Percentiles rank a stretch among this genome's conserved stretches.
phyloP scores from a whole-genome alignment of 2,329 filamentous ascomycete species.

The Exserohilum rostratum region DNA sequence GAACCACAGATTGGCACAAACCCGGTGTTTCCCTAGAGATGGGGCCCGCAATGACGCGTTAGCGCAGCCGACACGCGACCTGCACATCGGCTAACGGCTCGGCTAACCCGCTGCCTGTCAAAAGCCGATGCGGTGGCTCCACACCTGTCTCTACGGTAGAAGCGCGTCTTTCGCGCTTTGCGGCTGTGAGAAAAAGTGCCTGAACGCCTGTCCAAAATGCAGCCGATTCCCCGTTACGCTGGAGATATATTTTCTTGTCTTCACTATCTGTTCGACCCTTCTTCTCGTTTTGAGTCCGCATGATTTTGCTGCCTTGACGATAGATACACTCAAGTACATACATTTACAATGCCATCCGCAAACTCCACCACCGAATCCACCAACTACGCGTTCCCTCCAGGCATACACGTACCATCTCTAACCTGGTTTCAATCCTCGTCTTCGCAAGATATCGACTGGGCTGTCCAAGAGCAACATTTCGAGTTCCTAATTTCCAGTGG shows the following conservation, averaged over 20 bases:
- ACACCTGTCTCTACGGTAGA: conserved; percentile 4
- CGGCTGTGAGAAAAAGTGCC: too few species aligned
- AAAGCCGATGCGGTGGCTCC: not conserved
- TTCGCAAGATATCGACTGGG: conserved; percentile 63
- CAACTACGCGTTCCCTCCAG: conserved; percentile 53
- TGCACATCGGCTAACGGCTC: not conserved
- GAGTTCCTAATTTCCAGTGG: conserved; percentile 61
- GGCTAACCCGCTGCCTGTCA: conserved; percentile 3
- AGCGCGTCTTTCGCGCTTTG: not conserved
- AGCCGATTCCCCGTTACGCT: too few species aligned
- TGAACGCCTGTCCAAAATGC: too few species aligned
- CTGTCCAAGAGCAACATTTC: conserved; percentile 59
- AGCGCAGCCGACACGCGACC: conserved; percentile 11
- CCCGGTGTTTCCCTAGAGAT: too few species aligned
- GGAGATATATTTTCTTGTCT: too few species aligned
- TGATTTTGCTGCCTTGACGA: not conserved
- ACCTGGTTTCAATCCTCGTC: conserved; percentile 60
- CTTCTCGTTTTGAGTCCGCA: not conserved
- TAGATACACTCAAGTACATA: too few species aligned
- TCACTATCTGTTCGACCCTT: too few species aligned
- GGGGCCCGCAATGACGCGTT: conserved; percentile 16
- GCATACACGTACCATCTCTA: conserved; percentile 63
- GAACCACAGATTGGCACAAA: too few species aligned
- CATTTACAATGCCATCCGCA: conserved; percentile 37
- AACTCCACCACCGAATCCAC: conserved; percentile 34